Evolutionary conservation across 345 rosid species (phyloP), one percentile per base, ranked within the genome.

Genomic region (Heritiera fomes): DNA sequence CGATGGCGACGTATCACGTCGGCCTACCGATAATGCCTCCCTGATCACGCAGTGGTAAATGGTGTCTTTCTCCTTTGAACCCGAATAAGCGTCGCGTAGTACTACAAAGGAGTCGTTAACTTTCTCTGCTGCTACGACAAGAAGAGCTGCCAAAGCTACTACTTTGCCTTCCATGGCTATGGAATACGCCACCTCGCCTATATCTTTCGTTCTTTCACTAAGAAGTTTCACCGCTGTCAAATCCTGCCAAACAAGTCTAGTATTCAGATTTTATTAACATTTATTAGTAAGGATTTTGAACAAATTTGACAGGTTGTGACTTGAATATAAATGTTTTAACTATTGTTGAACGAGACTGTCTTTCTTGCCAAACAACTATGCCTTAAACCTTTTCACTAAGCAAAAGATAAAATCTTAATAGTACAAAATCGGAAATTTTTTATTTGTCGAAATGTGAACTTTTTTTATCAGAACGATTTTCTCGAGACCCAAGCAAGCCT

Each of bases 41-140:
- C 79, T 78, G 56, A 94, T 84, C 30, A 90, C 88, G 81, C 87
- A 70, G 75, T 91, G 92, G 67, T 87, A 92, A n/a, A 94, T 77
- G 34, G 93, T 91, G 28, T 69, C 81, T 78, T 91, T 87, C 71
- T 82, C 82, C 75, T 88, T 90, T 66, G 78, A 52, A 46, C 79
- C 86, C 23, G 81, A 72, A 69, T 81, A 88, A 15, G 81, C 82
- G 63, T 84, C 88, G 43, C 73, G 87, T 75, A 83, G 12, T 53
- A 75, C 84, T 28, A 89, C 63, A 66, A 72, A 62, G 41, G 86
- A 84, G n/a, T 82, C 83, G 72, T 84, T 90, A 15, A 92, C 83
- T 71, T 78, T 90, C 46, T 85, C 88, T 15, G 87, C 83, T 40
- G 93, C 93, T 6, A 90, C 90, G 8, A 87, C 49, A 7, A 94